Conservation (phyloP, 129 eudicot species). For the Ambrosia artemisiifolia region DNA sequence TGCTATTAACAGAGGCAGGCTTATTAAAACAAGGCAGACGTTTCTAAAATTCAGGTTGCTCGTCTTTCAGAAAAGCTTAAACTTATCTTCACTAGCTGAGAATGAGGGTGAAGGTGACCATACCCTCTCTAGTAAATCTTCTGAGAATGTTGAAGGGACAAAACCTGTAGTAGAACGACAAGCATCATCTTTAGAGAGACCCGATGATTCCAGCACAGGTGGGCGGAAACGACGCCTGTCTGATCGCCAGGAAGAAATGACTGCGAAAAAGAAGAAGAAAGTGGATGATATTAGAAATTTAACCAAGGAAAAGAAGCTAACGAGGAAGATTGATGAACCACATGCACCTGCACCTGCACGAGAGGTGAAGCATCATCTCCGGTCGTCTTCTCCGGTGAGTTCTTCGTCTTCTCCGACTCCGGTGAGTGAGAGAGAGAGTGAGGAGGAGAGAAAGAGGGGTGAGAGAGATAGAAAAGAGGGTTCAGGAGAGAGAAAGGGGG, state of each 20-base stretch:
- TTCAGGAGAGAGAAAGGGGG: too few relatives aligned
- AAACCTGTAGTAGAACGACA: slow-evolving; percentile 28
- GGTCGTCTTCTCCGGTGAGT: too few relatives aligned
- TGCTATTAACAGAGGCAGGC: slow-evolving; percentile 31
- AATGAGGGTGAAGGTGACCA: slow-evolving; percentile 44
- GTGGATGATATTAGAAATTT: slow-evolving; percentile 37
- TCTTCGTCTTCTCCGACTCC: too few relatives aligned
- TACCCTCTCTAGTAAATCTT: slow-evolving; percentile 18
- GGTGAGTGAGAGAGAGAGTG: too few relatives aligned
- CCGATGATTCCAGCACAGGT: slow-evolving; percentile 63
- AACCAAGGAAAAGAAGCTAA: slow-evolving; percentile 44
- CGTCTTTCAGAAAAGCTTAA: slow-evolving; percentile 74
- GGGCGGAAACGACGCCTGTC: slow-evolving; percentile 79
- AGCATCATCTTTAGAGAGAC: slow-evolving; percentile 32
- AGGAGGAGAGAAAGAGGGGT: too few relatives aligned
- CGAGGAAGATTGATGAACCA: slow-evolving; percentile 30
- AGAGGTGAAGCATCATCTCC: slow-evolving; percentile 26
- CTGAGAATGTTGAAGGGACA: slow-evolving; percentile 24
- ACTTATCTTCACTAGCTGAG: slow-evolving; percentile 31
- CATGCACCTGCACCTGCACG: slow-evolving; percentile 16
- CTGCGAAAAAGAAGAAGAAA: slow-evolving; percentile 64
- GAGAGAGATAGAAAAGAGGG: too few relatives aligned
- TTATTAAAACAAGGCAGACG: slow-evolving; percentile 27
- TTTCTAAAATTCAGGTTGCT: slow-evolving; percentile 66
- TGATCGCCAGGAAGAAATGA: slow-evolving; percentile 67